Base-by-base conservation (phyloP, 495 filamentous ascomycete species). In the Chlorociboria aeruginascens region DNA sequence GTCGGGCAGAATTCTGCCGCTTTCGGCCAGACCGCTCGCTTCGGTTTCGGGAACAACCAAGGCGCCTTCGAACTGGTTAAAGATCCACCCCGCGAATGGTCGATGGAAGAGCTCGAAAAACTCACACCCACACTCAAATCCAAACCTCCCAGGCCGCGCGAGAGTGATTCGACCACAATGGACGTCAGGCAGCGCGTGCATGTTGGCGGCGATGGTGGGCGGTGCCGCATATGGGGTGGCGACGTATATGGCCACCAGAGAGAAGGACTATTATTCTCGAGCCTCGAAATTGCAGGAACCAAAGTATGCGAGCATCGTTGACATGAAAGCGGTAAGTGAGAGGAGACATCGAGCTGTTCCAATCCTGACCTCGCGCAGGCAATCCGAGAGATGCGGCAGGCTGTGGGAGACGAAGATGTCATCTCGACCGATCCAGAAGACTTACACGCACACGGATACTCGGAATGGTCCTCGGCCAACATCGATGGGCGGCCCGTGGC, bases 401-500 rank as follows among this genome's bases (percentile, higher is more conserved):
- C 68, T 16, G 66, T 89, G 25, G 63, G 67, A 9, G 69, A 77
- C 48, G 80, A 85, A 41, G 84, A 89, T 59, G 71, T 81, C 43
- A 79, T 95, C 51, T 88, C 78, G 48, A 89, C 78, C 1, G 89
- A 95, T 49, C 78, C 85, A 25, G 89, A 93, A 16, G 84, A 92
- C 49, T 70, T 95, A 7, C 76, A 77, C 34, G 63, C 69, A 14
- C 89, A 96, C 63, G 89, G 89, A 14, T 95, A 84, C 61, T 92
- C 86, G 9, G 85, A 89, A 65, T 93, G 87, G 86, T 90, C 85
- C 1, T 83, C 84, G 4, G 72, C 81, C 36, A 95, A 96, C 56
- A 79, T 81, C 10, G 80, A 86, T 33, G 73, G 74, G 4, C 65
- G 89, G 0, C 86, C 86, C 0, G 81, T 88, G n/a, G 86, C 86